Base-by-base conservation (phyloP, 2,329 filamentous ascomycete species). In the Monilinia aucupariae region DNA sequence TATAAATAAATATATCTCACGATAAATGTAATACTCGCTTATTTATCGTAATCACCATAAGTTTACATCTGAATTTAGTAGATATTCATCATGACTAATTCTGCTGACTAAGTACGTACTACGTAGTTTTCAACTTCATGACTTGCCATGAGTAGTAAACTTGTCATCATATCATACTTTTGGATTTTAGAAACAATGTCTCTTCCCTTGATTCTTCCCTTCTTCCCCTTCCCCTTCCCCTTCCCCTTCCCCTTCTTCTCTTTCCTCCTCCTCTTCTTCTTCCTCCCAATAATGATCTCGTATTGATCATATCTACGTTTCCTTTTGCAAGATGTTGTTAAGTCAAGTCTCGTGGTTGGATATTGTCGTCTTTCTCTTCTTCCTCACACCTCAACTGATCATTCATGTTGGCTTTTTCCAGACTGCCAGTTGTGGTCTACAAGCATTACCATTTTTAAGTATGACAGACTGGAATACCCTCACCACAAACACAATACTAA, bases 291-390 rank as follows among this genome's bases (percentile, higher is more conserved):
- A 27, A 51, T 27, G 45, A 39, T 37, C 10, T 49, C 43, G 48
- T 3, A 25, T 37, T 25, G 34, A 50, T 20, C 45, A 4, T 17
- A 39, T 9, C 34, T 47, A 58, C n/a, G 3, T 30, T 39, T 34
- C 27, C 6, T 30, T n/a, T n/a, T n/a, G n/a, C 32, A 63, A 32
- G 25, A 92, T 92, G 88, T 87, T 91, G 64, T 79, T 94, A 49
- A 83, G 84, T 43, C 86, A 88, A 63, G 84, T 94, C 51, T 90
- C 87, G 8, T 88, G 88, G 74, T 74, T 91, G 34, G 91, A 94
- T 77, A 92, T 89, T 77, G 63, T 88, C 37, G 84, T 86, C 64
- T 94, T 92, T 71, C 81, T 89, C 55, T 59, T 87, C 49, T 87
- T 90, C 70, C 81, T 93, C 17, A 78, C 85, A 4, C 89, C 88